A percentile compares a stretch with the other conserved stretches of the same genome.
Conservation (phyloP, 2,329 filamentous ascomycete species). For the Fusarium caatingaense region DNA sequence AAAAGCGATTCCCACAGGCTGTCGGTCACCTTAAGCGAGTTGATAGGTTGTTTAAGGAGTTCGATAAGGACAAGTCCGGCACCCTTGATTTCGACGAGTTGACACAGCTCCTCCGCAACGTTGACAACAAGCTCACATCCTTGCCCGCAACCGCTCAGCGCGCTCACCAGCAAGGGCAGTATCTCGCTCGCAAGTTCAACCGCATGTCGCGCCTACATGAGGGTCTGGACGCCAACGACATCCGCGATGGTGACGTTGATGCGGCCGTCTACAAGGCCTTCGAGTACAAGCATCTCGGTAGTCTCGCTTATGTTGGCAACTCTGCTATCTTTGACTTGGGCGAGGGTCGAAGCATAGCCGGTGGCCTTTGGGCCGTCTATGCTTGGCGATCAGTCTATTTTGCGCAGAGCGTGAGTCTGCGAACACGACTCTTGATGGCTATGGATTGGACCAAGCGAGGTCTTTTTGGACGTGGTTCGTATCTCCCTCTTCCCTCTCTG, state of each 20-base stretch:
- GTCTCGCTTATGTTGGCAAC: conserved; percentile 94
- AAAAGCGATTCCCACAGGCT: conserved; percentile 91
- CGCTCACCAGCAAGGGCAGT: conserved; percentile 94
- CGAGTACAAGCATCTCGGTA: conserved; percentile 92
- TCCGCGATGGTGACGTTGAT: conserved; percentile 90
- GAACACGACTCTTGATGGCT: conserved; percentile 87
- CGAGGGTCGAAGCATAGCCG: conserved; percentile 79
- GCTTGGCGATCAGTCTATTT: conserved; percentile 98
- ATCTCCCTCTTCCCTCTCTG: not conserved
- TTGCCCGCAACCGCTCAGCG: conserved; percentile 95
- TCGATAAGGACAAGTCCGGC: conserved; percentile 92
- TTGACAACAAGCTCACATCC: conserved; percentile 93
- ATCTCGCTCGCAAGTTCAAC: conserved; percentile 94
- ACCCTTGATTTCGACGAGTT: conserved; percentile 96
- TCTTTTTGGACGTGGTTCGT: conserved; percentile 92
- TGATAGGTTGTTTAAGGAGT: conserved; percentile 89
- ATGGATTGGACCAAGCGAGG: conserved; percentile 99
- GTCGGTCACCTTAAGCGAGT: conserved; percentile 86
- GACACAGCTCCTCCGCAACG: conserved; percentile 86
- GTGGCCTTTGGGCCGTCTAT: conserved; percentile 92
- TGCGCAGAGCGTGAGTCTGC: conserved; percentile 93
- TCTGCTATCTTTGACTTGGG: conserved; percentile 93
- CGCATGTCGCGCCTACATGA: conserved; percentile 83
- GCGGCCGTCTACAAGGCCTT: conserved; percentile 94
- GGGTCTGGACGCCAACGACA: conserved; percentile 80